A percentile compares a stretch with the other conserved stretches of the same genome.
Conservation (phyloP, 2,329 filamentous ascomycete species). For the Pestalotiopsis sp. region DNA sequence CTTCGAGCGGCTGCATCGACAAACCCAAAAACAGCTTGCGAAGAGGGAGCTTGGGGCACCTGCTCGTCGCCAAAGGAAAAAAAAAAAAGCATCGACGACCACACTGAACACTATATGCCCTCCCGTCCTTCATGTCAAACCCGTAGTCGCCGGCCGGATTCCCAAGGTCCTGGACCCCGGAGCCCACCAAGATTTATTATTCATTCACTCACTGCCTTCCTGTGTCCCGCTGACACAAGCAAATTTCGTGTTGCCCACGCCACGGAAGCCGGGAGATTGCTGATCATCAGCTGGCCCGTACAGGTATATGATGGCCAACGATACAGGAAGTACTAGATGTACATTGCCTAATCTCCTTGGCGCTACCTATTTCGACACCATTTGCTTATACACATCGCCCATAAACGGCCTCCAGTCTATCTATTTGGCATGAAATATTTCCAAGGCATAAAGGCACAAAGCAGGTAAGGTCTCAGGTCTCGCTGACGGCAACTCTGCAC, state of each 20-base stretch:
- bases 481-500: neutral
- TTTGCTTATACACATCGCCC: constrained; percentile 9
- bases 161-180: neutral
- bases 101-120: constrained; percentile 5
- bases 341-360: constrained; percentile 3
- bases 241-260: constrained; percentile 1
- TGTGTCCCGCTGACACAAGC: neutral
- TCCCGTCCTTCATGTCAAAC: neutral
- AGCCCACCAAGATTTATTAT: neutral
- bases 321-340: neutral
- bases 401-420: neutral
- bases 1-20: constrained; percentile 4
- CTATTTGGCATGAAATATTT: neutral
- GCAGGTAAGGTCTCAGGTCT: neutral
- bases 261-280: constrained; percentile 9
- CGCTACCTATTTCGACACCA: neutral
- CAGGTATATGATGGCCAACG: neutral
- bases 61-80: neutral
- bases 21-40: neutral
- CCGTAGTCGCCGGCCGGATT: neutral
- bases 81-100: constrained; percentile 3
- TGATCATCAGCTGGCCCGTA: constrained; percentile 4
- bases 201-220: neutral
- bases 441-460: neutral
- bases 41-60: constrained; percentile 6